These are phyloP conservation scores for Aureobasidium melanogenum DNA, from an alignment of 2,329 filamentous ascomycete species.

Conservation along the genomic window DNA sequence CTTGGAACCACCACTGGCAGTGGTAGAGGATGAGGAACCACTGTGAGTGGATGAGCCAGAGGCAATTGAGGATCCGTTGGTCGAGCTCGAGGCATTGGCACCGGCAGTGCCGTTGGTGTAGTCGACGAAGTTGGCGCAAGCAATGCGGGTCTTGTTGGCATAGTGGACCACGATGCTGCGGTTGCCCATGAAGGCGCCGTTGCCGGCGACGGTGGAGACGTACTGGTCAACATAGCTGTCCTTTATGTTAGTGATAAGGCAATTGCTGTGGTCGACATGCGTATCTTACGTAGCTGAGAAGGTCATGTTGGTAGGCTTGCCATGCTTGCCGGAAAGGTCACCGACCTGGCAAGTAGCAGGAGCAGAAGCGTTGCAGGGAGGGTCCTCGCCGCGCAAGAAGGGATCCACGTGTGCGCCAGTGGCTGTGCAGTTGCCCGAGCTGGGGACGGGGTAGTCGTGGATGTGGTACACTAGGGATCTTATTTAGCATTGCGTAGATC, in stretches of 20 bases:
- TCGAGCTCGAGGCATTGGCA: slow-evolving; percentile 10
- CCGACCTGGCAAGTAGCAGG: slow-evolving; percentile 66
- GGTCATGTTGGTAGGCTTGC: slow-evolving; percentile 40
- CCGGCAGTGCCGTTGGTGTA: slow-evolving; percentile 16
- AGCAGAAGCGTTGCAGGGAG: slow-evolving; percentile 48
- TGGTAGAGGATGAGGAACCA: neutral
- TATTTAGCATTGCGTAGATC: neutral
- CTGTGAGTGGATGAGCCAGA: slow-evolving; percentile 10
- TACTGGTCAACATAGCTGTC: slow-evolving; percentile 42
- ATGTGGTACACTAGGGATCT: slow-evolving; percentile 52
- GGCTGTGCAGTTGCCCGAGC: slow-evolving; percentile 60
- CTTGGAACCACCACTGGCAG: neutral
- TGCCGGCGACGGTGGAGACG: slow-evolving; percentile 34
- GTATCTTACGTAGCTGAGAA: slow-evolving; percentile 20
- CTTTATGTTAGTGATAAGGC: neutral
- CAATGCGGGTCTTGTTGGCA: slow-evolving; percentile 44
- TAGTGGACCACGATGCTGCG: slow-evolving; percentile 47
- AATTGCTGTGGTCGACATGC: neutral
- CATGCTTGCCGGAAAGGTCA: slow-evolving; percentile 67
- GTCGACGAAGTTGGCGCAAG: slow-evolving; percentile 35
- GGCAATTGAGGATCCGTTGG: slow-evolving; percentile 14
- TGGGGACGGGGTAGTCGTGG: slow-evolving; percentile 53
- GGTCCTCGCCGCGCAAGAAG: slow-evolving; percentile 52
- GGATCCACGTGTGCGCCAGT: slow-evolving; percentile 65
- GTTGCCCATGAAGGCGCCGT: slow-evolving; percentile 44